Evolutionary conservation across 163 green algal genomes (phyloP).

Genomic region (Coccomyxa subellipsoidea): DNA sequence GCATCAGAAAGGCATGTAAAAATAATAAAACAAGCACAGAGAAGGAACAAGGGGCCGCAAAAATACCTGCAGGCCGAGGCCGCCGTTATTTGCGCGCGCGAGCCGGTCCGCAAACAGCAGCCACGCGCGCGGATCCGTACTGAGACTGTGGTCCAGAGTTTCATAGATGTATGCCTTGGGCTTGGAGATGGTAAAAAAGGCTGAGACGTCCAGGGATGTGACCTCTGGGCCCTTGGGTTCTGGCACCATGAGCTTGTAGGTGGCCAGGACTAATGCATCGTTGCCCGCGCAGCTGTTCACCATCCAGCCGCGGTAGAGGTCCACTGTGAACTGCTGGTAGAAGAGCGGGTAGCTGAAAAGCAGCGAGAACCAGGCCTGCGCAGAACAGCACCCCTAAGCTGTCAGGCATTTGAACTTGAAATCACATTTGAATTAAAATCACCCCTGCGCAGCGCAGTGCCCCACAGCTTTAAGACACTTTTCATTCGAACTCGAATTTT

Average conservation of each 20-base stretch:
- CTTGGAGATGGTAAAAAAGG: background rate
- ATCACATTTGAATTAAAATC: no score
- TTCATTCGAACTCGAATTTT: no score
- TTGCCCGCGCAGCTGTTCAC: background rate
- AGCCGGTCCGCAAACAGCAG: background rate
- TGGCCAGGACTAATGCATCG: background rate
- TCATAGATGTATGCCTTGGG: conserved; percentile 6
- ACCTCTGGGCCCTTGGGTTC: background rate
- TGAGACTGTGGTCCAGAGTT: background rate
- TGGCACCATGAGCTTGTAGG: background rate
- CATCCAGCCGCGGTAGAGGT: background rate
- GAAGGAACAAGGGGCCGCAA: background rate
- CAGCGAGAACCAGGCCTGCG: background rate
- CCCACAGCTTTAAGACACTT: no score
- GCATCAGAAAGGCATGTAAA: background rate
- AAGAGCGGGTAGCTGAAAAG: conserved; percentile 5
- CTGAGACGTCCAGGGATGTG: background rate
- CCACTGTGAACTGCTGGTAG: conserved; percentile 2
- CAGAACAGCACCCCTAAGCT: background rate
- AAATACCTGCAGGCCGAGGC: background rate
- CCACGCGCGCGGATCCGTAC: background rate
- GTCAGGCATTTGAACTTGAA: background rate
- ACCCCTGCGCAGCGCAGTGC: no score
- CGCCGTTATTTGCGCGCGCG: background rate
- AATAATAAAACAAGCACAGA: background rate